Base-by-base conservation (phyloP, 441 rosid genomes). In the Aquilaria agallochum region DNA sequence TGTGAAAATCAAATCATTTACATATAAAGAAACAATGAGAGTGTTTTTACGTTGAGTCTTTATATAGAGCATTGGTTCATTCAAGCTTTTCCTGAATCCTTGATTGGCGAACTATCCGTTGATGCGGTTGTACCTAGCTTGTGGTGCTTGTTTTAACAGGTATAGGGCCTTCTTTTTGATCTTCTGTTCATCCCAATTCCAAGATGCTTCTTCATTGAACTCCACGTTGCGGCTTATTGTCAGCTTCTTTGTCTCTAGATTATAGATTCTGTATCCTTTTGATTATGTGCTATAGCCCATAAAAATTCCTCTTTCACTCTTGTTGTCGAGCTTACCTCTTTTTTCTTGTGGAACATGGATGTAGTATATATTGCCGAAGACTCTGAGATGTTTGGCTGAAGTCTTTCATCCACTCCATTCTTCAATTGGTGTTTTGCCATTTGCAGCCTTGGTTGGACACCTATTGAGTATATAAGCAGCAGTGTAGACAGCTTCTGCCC, bases 251-350 rank as follows among this genome's bases (percentile, higher is more conserved):
- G n/a, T 69, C 34, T 12, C 30, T 4, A 69, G 45, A 40, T 7
- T 69, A 32, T 50, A 46, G 20, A 69, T 2, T 69, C 31, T 9
- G 33, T 34, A 34, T 34, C 40, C 11, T 12, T 69, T 69, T 30
- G 40, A 3, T 9, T 14, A 0, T 15, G 55, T 59, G 4, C 63
- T 15, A 45, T 51, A 50, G 0, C 2, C 14, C 5, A 48, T 15
- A 15, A n/a, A 50, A 1, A 34, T 50, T 20, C 27, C 1, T 20
- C 27, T 20, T 20, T 20, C 27, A 20, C 27, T 20, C 27, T 20
- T 20, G 27, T 20, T 20, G 27, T 20, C 1, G 27, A 20, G 27
- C 27, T 20, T 20, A 20, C 27, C 27, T 20, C 1, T 20, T 20
- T 20, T 20, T 20, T 20, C 27, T 20, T 20, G 27, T 20, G 27